Base-by-base conservation (phyloP, 2,329 filamentous ascomycete species). In the Colletotrichum sp. region DNA sequence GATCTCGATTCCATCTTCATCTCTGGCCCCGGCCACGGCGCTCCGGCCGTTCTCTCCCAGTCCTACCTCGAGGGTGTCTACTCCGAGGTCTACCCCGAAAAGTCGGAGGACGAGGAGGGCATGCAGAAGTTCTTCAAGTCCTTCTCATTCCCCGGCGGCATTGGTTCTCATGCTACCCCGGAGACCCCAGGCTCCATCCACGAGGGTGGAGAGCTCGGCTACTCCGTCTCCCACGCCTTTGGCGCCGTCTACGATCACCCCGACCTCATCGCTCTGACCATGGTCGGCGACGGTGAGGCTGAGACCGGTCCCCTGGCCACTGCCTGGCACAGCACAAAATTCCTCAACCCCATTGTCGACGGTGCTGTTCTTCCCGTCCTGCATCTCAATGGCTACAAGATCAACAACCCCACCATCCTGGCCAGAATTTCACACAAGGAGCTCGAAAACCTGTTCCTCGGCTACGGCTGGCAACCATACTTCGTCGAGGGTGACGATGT, bases 301-400 rank as follows among this genome's bases (percentile, higher is more conserved):
- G 94, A 96, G 86, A 96, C 94, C 2, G 94, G 94, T 1, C 94
- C 94, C 21, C 87, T 96, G 62, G 94, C 94, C 30, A 95, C 94
- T 2, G 93, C 93, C 72, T 96, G 94, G 94, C 94, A 96, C 85
- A 94, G 93, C 84, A 96, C 90, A 81, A 96, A 96, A 83, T 96
- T 95, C 85, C 89, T 96, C 78, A 95, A 96, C 81, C 94, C 94
- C 6, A 93, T 95, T 79, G 93, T 90, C 0, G 94, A 96, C 80
- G 94, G 94, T 34, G 94, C 94, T 49, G 94, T 96, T 9, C 88
- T 96, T 2, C 94, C 94, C 0, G 92, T 96, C 8, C 89, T 96
- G 13, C 94, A 96, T 83, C 88, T 96, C 39, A 96, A 96, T 80
- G 94, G 94, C 63, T 96, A 96, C 89, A 96, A 96, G 88, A 96